Evolutionary conservation across 345 rosid species (phyloP).

Genomic region (Rhodamnia rubescens): DNA sequence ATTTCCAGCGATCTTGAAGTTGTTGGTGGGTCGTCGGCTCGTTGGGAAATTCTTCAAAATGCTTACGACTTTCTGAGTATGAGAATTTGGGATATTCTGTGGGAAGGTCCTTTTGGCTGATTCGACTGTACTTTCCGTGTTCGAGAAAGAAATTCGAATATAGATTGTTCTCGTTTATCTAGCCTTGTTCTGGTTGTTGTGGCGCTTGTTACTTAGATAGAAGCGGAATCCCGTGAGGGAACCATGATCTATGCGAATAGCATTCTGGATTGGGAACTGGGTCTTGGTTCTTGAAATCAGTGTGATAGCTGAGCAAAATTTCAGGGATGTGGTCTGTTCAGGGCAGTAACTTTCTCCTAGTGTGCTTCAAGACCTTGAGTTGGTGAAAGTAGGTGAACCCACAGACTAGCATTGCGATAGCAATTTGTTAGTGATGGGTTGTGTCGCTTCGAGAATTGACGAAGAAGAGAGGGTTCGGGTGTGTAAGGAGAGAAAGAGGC

Average conservation of each 20-base stretch:
- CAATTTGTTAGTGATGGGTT: conserved; percentile 46
- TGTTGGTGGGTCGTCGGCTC: not conserved
- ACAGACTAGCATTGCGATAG: not conserved
- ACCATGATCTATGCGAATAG: not conserved
- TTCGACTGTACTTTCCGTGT: not conserved
- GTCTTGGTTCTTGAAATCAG: not conserved
- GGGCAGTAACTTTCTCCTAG: not conserved
- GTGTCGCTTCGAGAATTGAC: conserved; percentile 71
- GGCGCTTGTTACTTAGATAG: not conserved
- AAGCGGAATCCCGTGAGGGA: not conserved
- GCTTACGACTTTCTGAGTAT: not conserved
- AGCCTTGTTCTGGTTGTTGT: not conserved
- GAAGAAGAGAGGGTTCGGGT: conserved; percentile 61
- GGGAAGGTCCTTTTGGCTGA: not conserved
- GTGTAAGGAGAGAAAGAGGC: conserved; percentile 76
- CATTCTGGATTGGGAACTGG: not conserved
- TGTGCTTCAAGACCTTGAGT: not conserved
- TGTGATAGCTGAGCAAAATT: not conserved
- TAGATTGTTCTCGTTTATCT: not conserved
- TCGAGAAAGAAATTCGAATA: not conserved
- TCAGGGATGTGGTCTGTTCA: not conserved
- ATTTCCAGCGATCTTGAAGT: not conserved
- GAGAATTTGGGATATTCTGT: not conserved
- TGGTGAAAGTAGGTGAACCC: not conserved
- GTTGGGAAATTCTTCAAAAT: not conserved